phyloP scores from a whole-genome alignment of 192 early-diverging fungal genomes.

The Coemansia sp. region DNA sequence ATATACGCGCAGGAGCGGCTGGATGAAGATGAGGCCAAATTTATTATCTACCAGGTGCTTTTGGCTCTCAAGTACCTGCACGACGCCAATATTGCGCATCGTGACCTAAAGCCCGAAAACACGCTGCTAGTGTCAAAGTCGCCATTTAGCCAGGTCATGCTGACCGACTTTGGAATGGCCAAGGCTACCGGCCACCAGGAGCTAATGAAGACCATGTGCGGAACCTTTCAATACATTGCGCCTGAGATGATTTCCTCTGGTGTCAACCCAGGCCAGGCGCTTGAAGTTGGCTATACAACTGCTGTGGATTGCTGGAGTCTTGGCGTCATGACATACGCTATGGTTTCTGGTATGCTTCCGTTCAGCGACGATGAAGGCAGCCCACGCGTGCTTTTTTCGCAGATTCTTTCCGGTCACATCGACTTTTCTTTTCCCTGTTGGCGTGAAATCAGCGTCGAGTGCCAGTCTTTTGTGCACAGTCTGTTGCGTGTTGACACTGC shows the following conservation, averaged over 20 bases:
- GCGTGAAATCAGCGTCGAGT: slow-evolving; percentile 46
- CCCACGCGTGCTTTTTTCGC: slow-evolving; percentile 40
- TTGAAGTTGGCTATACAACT: slow-evolving; percentile 56
- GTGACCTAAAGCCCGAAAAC: slow-evolving; percentile 80
- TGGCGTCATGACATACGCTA: slow-evolving; percentile 82
- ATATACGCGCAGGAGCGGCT: slow-evolving; percentile 66
- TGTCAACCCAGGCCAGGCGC: slow-evolving; percentile 28
- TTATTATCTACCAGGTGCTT: slow-evolving; percentile 71
- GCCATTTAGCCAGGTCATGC: slow-evolving; percentile 66
- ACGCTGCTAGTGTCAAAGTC: slow-evolving; percentile 57
- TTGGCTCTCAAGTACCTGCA: slow-evolving; percentile 79
- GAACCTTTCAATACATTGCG: slow-evolving; percentile 79
- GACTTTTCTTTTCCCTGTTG: slow-evolving; percentile 53
- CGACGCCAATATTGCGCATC: slow-evolving; percentile 74
- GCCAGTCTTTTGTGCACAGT: slow-evolving; percentile 44
- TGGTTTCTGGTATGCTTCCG: slow-evolving; percentile 57
- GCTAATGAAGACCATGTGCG: slow-evolving; percentile 87
- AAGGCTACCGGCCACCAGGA: slow-evolving; percentile 69
- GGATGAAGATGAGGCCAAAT: slow-evolving; percentile 75
- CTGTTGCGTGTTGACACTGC: slow-evolving; percentile 48
- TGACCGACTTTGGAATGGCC: slow-evolving; percentile 90
- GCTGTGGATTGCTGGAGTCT: slow-evolving; percentile 69
- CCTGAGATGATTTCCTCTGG: slow-evolving; percentile 67
- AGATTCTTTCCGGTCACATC: slow-evolving; percentile 49
- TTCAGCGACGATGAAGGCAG: slow-evolving; percentile 52